Conservation (phyloP, 352 stramenopile genomes). For the Peronospora destructor region DNA sequence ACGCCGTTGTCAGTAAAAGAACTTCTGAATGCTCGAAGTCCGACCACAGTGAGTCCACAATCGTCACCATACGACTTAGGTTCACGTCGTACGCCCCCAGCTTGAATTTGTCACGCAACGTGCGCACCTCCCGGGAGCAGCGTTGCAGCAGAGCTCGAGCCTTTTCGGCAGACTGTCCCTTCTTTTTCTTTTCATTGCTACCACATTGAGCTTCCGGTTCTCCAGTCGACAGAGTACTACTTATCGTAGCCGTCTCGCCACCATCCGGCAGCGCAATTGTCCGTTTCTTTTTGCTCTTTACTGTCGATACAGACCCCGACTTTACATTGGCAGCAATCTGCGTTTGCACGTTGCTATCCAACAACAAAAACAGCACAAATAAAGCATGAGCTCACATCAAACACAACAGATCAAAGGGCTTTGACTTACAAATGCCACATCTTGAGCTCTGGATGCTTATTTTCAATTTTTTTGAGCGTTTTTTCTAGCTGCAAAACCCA, state of each 20-base stretch:
- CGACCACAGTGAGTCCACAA: slow-evolving; percentile 39
- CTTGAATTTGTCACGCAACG: slow-evolving; percentile 36
- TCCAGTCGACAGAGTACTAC: not conserved
- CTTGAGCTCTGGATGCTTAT: slow-evolving; percentile 21
- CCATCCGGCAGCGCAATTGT: slow-evolving; percentile 18
- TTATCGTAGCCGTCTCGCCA: slow-evolving; percentile 2
- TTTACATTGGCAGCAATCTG: slow-evolving; percentile 8
- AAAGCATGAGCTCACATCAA: not conserved
- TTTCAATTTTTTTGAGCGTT: slow-evolving; percentile 12
- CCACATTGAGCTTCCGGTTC: slow-evolving; percentile 3
- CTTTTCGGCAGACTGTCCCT: slow-evolving; percentile 18
- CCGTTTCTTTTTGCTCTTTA: slow-evolving; percentile 30
- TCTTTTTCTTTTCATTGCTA: slow-evolving; percentile 10
- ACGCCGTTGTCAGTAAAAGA: slow-evolving; percentile 23
- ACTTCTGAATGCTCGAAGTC: slow-evolving; percentile 33
- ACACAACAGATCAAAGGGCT: not conserved
- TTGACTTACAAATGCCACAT: slow-evolving; percentile 17
- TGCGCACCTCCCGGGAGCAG: slow-evolving; percentile 27
- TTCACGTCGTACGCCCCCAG: slow-evolving; percentile 34
- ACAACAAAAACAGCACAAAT: slow-evolving; percentile 4
- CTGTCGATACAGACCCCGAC: not conserved
- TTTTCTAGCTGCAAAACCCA: slow-evolving; percentile 5
- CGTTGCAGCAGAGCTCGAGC: slow-evolving; percentile 24
- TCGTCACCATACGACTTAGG: slow-evolving; percentile 38
- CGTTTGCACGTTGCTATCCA: slow-evolving; percentile 14